Evolutionary conservation across 495 filamentous ascomycete genomes (phyloP), one percentile per base, ranked within the genome.

Genomic region (Aspergillus leporis): DNA sequence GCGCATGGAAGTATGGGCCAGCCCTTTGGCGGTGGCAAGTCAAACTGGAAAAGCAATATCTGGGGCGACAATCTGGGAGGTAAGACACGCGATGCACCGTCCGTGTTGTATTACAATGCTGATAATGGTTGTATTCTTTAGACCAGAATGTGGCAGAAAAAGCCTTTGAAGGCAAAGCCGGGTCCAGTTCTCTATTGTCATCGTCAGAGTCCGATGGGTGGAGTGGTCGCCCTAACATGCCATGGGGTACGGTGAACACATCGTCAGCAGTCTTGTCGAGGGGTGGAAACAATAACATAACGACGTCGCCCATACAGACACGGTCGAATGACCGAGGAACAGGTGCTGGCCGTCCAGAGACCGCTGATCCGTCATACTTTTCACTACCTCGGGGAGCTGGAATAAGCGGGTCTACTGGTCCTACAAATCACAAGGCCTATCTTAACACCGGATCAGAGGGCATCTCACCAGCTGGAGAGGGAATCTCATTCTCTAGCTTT

Each of bases 181-280:
- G 89, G 23, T 90, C 88, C 3, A 79, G 85, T 25, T 87, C 87
- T 32, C 68, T 91, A 30, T 68, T 89, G 43, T 77, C 83, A 3
- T 79, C 85, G 2, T 90, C 87, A 1, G 86, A 88, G 63, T 81
- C 84, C 1, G 86, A 91, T 64, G 72, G 71, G 32, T 84, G 81
- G 81, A 73, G 63, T 64, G 64, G 66, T 28, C 75, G 76, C 16
- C 69, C 77, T 32, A 80, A 75, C 40, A 59, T 77, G 3, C 78
- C 81, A 0, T 90, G 87, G 88, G 78, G 74, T 55, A 72, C 78
- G 4, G 63, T 82, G 19, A 83, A 84, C 53, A 69, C 74, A n/a
- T 75, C 74, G 0, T 70, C 80, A 5, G 69, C 72, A 18, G 66
- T 66, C 23, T 50, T 81, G 25, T 67, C 79, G 28, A 73, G 79